Conservation (phyloP, 2,329 filamentous ascomycete genomes). For the Ophiostoma sp. region DNA sequence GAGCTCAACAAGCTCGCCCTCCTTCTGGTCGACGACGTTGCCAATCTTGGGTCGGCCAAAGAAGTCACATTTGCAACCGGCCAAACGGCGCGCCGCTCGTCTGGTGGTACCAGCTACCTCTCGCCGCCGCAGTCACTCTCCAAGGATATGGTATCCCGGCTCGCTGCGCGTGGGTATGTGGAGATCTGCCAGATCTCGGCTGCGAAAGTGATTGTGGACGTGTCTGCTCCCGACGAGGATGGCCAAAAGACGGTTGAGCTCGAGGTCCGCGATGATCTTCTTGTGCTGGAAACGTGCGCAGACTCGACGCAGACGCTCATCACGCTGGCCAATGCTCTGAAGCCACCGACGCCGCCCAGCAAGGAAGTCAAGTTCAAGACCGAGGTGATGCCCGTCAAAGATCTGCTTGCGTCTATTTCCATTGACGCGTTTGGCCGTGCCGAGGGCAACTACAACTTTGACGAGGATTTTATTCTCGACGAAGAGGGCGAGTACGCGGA, state of each 20-base stretch:
- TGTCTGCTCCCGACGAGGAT: conserved; percentile 47
- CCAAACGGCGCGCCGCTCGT: conserved; percentile 18
- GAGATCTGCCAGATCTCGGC: conserved; percentile 83
- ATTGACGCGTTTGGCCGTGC: conserved; percentile 70
- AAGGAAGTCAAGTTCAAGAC: conserved; percentile 83
- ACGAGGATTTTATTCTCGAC: conserved; percentile 56
- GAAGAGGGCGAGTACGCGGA: conserved; percentile 44
- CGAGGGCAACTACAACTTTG: conserved; percentile 58
- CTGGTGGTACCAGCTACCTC: conserved; percentile 26
- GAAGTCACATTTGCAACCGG: conserved; percentile 39
- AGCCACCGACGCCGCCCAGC: conserved; percentile 76
- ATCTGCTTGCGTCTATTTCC: conserved; percentile 85
- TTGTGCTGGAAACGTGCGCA: conserved; percentile 90
- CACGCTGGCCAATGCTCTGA: conserved; percentile 68
- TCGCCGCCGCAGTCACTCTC: conserved; percentile 32
- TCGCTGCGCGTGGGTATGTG: conserved; percentile 69
- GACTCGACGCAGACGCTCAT: conserved; percentile 95
- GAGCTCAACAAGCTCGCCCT: conserved; percentile 76
- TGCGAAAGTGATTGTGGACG: conserved; percentile 61
- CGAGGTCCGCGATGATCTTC: conserved; percentile 75
- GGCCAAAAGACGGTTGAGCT: conserved; percentile 67
- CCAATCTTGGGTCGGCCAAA: conserved; percentile 36
- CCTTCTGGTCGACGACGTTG: conserved; percentile 72
- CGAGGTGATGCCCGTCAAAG: conserved; percentile 75
- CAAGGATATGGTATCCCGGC: conserved; percentile 49